A percentile compares a stretch with the other conserved stretches of the same genome.
These are phyloP conservation scores for Yamadazyma endophytica DNA, from an alignment of 805 yeast genomes.

Conservation along the genomic window DNA sequence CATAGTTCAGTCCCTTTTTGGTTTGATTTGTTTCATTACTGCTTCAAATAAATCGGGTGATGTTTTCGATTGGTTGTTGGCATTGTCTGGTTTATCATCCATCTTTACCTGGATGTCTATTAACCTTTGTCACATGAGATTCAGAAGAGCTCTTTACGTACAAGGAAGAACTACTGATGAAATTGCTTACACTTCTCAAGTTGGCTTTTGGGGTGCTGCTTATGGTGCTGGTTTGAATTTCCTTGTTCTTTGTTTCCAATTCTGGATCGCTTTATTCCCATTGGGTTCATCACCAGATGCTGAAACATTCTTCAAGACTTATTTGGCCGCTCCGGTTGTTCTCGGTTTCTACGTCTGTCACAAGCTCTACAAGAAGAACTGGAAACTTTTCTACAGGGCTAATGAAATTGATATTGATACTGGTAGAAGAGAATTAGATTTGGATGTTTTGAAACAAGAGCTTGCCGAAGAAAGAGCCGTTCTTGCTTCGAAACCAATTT, in stretches of 20 bases:
- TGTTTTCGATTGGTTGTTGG: constrained; percentile 46
- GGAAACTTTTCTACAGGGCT: constrained; percentile 26
- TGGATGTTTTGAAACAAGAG: constrained; percentile 36
- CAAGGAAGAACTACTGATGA: constrained; percentile 72
- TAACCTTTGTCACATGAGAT: constrained; percentile 39
- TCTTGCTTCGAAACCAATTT: constrained; percentile 29
- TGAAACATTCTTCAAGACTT: constrained; percentile 57
- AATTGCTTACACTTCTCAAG: constrained; percentile 60
- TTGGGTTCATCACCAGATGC: constrained; percentile 45
- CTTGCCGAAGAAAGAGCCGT: constrained; percentile 35
- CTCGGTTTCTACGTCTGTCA: constrained; percentile 54
- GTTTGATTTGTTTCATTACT: constrained; percentile 42
- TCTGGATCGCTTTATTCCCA: constrained; percentile 81
- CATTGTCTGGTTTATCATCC: constrained; percentile 46
- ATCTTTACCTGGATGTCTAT: constrained; percentile 50
- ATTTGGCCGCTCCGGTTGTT: constrained; percentile 62
- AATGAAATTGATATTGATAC: constrained; percentile 33
- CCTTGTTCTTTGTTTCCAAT: constrained; percentile 67
- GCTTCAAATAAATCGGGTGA: constrained; percentile 37
- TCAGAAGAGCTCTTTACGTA: constrained; percentile 54
- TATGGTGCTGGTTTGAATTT: constrained; percentile 57
- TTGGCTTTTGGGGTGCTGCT: constrained; percentile 65
- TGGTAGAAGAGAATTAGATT: constrained; percentile 36
- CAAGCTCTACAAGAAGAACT: constrained; percentile 46
- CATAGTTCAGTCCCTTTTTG: constrained; percentile 33